Evolutionary conservation across 2,329 filamentous ascomycete genomes (phyloP).

Genomic region (Colletotrichum liriopes): DNA sequence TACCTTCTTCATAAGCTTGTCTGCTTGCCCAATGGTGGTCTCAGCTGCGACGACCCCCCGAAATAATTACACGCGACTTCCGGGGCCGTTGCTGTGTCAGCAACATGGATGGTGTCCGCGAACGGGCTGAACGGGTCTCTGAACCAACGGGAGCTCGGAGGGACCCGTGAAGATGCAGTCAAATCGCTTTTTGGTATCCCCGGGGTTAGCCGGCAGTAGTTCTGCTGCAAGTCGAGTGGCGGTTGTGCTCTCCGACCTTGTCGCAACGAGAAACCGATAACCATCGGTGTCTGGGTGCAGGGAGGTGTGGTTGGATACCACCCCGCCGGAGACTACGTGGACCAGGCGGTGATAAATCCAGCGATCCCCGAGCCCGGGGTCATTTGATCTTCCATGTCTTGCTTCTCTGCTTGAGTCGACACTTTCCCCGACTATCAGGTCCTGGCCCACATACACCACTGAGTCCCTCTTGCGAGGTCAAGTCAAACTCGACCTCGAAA

Average conservation of each 20-base stretch:
- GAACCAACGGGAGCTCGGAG: conserved; percentile 19
- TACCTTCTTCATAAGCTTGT: conserved; percentile 8
- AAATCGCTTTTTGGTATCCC: background rate
- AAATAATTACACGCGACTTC: background rate
- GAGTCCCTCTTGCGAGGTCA: conserved; percentile 9
- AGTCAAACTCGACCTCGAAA: background rate
- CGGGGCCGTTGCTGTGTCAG: conserved; percentile 18
- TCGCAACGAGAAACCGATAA: background rate
- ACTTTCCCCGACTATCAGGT: conserved; percentile 11
- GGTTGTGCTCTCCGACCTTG: conserved; percentile 17
- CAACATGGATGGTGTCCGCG: conserved; percentile 3
- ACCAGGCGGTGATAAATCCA: conserved; percentile 28
- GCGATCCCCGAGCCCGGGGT: conserved; percentile 3
- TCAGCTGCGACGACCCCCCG: background rate
- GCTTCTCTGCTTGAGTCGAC: conserved; percentile 1
- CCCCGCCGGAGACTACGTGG: conserved; percentile 20
- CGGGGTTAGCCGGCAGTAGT: conserved; percentile 24
- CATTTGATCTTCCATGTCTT: background rate
- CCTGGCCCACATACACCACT: conserved; percentile 1
- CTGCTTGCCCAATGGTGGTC: conserved; percentile 12
- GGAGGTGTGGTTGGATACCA: conserved; percentile 2
- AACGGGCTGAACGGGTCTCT: conserved; percentile 1
- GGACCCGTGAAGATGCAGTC: conserved; percentile 1
- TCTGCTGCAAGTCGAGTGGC: conserved; percentile 10
- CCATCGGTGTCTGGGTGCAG: conserved; percentile 9